Base-by-base conservation (phyloP, 495 filamentous ascomycete species). In the Talaromyces stipitatus region DNA sequence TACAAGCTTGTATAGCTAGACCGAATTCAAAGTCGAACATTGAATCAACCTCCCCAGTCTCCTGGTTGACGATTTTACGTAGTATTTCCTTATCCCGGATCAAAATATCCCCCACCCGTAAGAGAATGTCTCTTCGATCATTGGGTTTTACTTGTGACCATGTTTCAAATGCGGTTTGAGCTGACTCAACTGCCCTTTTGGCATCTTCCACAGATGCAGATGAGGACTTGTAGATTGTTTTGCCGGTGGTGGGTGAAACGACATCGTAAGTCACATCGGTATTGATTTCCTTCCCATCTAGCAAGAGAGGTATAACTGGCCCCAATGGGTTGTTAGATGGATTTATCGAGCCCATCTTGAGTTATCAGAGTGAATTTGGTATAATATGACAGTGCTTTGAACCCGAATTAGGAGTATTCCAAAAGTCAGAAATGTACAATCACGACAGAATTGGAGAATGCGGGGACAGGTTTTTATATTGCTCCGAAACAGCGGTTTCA, bases 71-170 rank as follows among this genome's bases (percentile, higher is more conserved):
- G 61, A 85, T 85, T 29, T 71, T 62, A 29, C 67, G 75, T 36
- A 89, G 63, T 66, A 92, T 89, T 22, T 85, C 81, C 24, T 72
- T 74, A n/a, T 85, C 78, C 26, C 67, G 66, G 7, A 78, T 72
- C 60, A 96, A 74, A 58, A 91, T 73, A 16, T 87, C 83, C 18
- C 87, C 85, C 23, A 85, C 85, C 63, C 82, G 85, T 48, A 85
- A 68, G 54, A 96, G 70, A 60, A 96, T 83, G 60, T 88, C 81
- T 47, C 89, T 82, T 28, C 89, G 86, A 30, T 74, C 62, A 29
- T 74, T 70, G 12, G 86, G 80, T 48, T 80, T 81, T 0, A 79
- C 80, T 52, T 82, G 77, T 58, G 75, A 75, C 91, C 91, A 96
- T 58, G 80, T 67, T 36, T 79, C 78, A 68, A 90, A 87, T 4